Conservation (phyloP, 108 stramenopile genomes). For the Skeletonema menzelii region DNA sequence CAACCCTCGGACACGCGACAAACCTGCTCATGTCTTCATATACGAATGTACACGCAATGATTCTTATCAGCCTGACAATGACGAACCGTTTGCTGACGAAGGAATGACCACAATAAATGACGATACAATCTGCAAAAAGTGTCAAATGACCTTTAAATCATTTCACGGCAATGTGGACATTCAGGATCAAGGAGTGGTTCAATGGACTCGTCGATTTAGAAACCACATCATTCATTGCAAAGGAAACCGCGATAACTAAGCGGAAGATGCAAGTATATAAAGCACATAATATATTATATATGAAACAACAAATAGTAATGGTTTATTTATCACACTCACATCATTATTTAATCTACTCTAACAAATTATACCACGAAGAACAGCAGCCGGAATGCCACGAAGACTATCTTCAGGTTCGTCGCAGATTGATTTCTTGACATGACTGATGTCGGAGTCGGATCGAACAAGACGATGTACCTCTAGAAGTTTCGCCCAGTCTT, state of each 20-base stretch:
- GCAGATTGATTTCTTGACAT: not conserved
- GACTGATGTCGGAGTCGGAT: not conserved
- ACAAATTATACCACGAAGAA: constrained; percentile 1
- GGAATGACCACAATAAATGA: not conserved
- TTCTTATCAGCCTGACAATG: constrained; percentile 39
- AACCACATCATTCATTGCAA: constrained; percentile 67
- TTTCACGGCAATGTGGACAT: constrained; percentile 63
- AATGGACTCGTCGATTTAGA: constrained; percentile 67
- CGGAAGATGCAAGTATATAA: not conserved
- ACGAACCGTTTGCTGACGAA: constrained; percentile 25
- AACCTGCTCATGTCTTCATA: constrained; percentile 39
- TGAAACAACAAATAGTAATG: no score
- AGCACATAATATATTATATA: no score
- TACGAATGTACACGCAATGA: constrained; percentile 60
- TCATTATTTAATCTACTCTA: not conserved
- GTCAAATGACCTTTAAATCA: constrained; percentile 43
- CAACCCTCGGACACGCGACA: no score
- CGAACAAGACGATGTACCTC: constrained; percentile 10
- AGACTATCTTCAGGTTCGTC: not conserved
- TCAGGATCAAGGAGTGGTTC: constrained; percentile 48
- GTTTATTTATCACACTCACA: no score
- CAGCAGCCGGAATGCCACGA: not conserved
- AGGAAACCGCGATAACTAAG: constrained; percentile 5
- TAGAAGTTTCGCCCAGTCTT: constrained; percentile 36
- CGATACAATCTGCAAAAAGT: constrained; percentile 44